phyloP scores from a whole-genome alignment of 306 rosid genomes.

The Luffa acutangula region DNA sequence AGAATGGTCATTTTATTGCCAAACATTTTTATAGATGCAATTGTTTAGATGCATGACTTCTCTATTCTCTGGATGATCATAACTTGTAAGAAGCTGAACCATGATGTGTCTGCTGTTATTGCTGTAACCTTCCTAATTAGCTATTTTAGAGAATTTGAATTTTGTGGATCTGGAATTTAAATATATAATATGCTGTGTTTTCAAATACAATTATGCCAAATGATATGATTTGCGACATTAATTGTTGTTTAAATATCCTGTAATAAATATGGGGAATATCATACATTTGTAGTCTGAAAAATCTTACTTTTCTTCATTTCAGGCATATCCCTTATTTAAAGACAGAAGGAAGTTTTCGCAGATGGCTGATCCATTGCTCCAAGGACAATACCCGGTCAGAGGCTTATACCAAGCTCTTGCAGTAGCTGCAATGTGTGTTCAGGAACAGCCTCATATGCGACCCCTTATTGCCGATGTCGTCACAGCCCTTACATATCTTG shows the following conservation, averaged over 20 bases:
- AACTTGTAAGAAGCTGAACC: conserved; percentile 6
- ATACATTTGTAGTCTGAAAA: neutral
- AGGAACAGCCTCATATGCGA: conserved; percentile 49
- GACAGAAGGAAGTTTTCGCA: conserved; percentile 39
- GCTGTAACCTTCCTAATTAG: neutral
- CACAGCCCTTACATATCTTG: conserved; percentile 45
- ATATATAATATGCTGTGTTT: neutral
- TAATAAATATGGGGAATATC: neutral
- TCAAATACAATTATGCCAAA: neutral
- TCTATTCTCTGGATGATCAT: neutral
- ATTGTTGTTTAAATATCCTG: neutral
- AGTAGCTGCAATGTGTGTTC: conserved; percentile 55
- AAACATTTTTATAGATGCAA: neutral
- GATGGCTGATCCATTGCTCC: conserved; percentile 45
- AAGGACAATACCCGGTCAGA: conserved; percentile 46
- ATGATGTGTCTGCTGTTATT: neutral
- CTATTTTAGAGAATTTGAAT: neutral
- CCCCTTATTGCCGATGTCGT: conserved; percentile 49
- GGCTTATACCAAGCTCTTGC: conserved; percentile 56
- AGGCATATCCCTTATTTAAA: conserved; percentile 48
- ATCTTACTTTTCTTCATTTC: conserved; percentile 10
- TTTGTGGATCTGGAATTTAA: neutral
- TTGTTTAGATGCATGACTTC: neutral
- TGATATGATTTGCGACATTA: neutral
- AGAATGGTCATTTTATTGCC: neutral